Conservation (phyloP, 805 yeast genomes). For the Wickerhamomyces pijperi region DNA sequence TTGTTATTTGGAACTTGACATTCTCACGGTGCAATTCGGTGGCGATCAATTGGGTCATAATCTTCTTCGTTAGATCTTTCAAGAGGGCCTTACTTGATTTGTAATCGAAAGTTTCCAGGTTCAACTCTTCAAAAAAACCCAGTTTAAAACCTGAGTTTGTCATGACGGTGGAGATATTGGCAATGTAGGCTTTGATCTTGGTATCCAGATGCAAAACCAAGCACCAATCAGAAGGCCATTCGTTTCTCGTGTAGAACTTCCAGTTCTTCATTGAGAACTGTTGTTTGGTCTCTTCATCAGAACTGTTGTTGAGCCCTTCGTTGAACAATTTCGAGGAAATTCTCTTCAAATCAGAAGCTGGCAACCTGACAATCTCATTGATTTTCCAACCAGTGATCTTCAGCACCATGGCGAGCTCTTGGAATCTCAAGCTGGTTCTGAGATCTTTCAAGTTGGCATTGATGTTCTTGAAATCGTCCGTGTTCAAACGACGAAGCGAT, state of each 20-base stretch:
- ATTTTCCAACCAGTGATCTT: conserved; percentile 60
- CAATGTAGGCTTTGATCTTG: conserved; percentile 22
- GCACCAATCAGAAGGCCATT: conserved; percentile 29
- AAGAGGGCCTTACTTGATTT: conserved; percentile 11
- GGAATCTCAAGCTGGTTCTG: conserved; percentile 13
- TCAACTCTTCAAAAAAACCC: conserved; percentile 4
- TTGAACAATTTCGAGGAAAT: conserved; percentile 8
- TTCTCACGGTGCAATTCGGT: conserved; percentile 6
- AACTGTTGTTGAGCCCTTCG: too few species aligned
- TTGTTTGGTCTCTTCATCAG: conserved; percentile 2
- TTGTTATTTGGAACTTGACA: conserved; percentile 2
- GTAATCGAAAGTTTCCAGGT: conserved; percentile 14
- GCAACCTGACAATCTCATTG: conserved; percentile 41
- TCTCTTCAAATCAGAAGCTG: conserved; percentile 32
- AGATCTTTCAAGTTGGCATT: conserved; percentile 12
- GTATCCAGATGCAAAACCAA: conserved; percentile 22
- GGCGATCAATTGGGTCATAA: conserved; percentile 10
- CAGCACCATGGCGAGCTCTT: conserved; percentile 44
- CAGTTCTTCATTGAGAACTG: conserved; percentile 12
- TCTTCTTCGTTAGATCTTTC: conserved; percentile 10
- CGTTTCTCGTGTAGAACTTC: conserved; percentile 23
- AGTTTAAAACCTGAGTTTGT: conserved; percentile 8
- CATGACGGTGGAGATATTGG: conserved; percentile 14
- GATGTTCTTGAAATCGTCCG: conserved; percentile 17
- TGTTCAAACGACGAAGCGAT: conserved; percentile 14